A percentile compares a stretch with the other conserved stretches of the same genome.
Evolutionary conservation across 495 filamentous ascomycete genomes (phyloP).

Genomic region (Podospora tetraspora): DNA sequence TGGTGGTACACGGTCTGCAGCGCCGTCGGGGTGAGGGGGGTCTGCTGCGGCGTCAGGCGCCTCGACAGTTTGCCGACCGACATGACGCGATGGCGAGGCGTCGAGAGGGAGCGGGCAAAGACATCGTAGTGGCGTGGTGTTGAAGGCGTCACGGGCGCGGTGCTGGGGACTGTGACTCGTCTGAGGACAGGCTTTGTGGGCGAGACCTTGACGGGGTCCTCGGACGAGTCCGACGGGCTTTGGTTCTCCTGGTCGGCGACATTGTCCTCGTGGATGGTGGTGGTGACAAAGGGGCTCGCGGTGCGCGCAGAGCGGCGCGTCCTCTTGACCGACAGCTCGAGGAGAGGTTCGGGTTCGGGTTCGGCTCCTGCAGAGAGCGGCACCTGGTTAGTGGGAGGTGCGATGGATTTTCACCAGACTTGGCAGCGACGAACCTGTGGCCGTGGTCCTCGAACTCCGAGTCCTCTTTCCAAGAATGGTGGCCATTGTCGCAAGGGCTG

Average conservation of each 20-base stretch:
- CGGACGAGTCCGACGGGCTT: slow-evolving; percentile 9
- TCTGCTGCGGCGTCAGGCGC: slow-evolving; percentile 49
- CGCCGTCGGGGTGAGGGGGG: slow-evolving; percentile 57
- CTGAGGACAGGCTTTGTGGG: slow-evolving; percentile 26
- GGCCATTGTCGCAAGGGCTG: slow-evolving; percentile 47
- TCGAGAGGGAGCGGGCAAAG: slow-evolving; percentile 40
- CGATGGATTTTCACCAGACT: slow-evolving; percentile 2
- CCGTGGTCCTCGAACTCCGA: slow-evolving; percentile 47
- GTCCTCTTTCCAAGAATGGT: slow-evolving; percentile 70
- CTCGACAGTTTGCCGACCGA: slow-evolving; percentile 46
- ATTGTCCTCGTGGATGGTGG: slow-evolving; percentile 33
- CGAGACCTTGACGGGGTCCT: slow-evolving; percentile 18
- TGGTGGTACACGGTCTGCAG: slow-evolving; percentile 72
- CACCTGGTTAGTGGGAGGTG: slow-evolving; percentile 8
- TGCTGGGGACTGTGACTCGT: slow-evolving; percentile 14
- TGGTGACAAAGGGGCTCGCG: slow-evolving; percentile 16
- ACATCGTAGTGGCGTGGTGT: slow-evolving; percentile 55
- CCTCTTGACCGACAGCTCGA: slow-evolving; percentile 51
- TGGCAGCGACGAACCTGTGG: slow-evolving; percentile 52
- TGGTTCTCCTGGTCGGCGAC: slow-evolving; percentile 34
- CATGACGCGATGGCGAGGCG: slow-evolving; percentile 47
- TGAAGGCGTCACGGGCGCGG: slow-evolving; percentile 56
- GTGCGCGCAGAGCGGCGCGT: slow-evolving; percentile 47
- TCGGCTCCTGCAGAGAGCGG: not conserved
- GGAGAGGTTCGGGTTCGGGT: slow-evolving; percentile 19